Evolutionary conservation across 192 early-diverging fungal species (phyloP).

Genomic region (Entomortierella lignicola): DNA sequence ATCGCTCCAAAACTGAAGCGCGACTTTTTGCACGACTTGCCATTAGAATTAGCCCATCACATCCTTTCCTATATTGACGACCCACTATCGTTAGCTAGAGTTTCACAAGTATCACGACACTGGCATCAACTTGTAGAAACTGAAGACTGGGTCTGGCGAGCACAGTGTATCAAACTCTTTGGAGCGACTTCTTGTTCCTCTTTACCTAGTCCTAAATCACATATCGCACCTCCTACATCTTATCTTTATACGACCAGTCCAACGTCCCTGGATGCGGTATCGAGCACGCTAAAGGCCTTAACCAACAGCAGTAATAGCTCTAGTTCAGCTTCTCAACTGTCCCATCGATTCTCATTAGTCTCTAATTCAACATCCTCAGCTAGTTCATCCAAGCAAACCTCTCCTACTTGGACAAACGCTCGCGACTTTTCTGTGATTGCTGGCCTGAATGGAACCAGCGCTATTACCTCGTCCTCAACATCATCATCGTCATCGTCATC

Average conservation of each 20-base stretch:
- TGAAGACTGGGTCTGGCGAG: conserved; percentile 56
- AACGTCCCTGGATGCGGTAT: conserved; percentile 40
- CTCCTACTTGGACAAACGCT: conserved; percentile 14
- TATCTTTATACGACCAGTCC: conserved; percentile 46
- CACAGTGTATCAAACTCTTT: conserved; percentile 44
- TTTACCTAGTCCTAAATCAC: conserved; percentile 39
- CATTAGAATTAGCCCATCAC: conserved; percentile 80
- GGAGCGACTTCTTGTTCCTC: conserved; percentile 47
- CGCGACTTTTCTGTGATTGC: conserved; percentile 11
- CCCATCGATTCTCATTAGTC: conserved; percentile 12
- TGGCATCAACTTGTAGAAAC: conserved; percentile 67
- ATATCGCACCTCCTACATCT: conserved; percentile 22
- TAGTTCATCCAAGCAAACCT: conserved; percentile 3
- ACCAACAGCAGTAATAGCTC: conserved; percentile 22
- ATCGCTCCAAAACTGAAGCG: conserved; percentile 80
- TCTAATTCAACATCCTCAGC: conserved; percentile 5
- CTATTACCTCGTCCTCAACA: background rate
- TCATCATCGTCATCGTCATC: background rate
- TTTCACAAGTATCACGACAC: conserved; percentile 75
- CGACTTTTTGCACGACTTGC: conserved; percentile 89
- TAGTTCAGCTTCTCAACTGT: background rate
- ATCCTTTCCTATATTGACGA: conserved; percentile 91
- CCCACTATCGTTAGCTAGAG: conserved; percentile 76
- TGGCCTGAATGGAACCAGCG: background rate
- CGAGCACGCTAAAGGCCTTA: conserved; percentile 40